Conservation (phyloP, 768 basidiomycete genomes). For the Panaeolus cyanescens region DNA sequence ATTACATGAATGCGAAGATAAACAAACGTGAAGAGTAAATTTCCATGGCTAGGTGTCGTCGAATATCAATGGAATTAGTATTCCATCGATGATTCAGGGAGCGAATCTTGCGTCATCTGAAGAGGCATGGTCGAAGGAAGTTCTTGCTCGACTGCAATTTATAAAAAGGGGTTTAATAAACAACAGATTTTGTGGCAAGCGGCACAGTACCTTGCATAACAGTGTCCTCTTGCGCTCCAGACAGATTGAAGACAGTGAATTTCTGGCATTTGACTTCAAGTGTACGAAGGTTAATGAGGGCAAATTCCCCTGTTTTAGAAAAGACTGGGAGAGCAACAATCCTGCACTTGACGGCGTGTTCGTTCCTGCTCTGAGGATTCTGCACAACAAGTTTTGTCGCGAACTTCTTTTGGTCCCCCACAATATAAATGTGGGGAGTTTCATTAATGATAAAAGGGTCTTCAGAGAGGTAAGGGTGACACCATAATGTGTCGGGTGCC, state of each 20-base stretch:
- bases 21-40: neutral
- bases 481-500: conserved; percentile 98
- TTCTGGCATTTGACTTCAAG: conserved; percentile 66
- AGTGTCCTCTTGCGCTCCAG: conserved; percentile 17
- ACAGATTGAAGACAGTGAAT: conserved; percentile 55
- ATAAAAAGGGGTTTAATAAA: neutral
- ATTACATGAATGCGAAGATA: neutral
- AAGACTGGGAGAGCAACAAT: conserved; percentile 85
- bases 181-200: neutral
- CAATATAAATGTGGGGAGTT: conserved; percentile 87
- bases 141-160: neutral
- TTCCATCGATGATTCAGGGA: conserved; percentile 24
- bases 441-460: conserved; percentile 91
- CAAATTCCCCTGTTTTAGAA: conserved; percentile 73
- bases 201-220: neutral
- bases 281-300: conserved; percentile 77
- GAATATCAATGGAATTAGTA: conserved; percentile 14
- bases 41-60: too few relatives aligned
- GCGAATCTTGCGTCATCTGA: neutral
- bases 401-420: conserved; percentile 90
- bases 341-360: conserved; percentile 46
- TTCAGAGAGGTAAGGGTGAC: conserved; percentile 84
- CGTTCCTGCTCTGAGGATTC: conserved; percentile 31
- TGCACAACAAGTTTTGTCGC: conserved; percentile 66
- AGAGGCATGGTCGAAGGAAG: neutral